phyloP scores from a whole-genome alignment of 371 early-diverging fungal genomes.

The Mortierella sp. region DNA sequence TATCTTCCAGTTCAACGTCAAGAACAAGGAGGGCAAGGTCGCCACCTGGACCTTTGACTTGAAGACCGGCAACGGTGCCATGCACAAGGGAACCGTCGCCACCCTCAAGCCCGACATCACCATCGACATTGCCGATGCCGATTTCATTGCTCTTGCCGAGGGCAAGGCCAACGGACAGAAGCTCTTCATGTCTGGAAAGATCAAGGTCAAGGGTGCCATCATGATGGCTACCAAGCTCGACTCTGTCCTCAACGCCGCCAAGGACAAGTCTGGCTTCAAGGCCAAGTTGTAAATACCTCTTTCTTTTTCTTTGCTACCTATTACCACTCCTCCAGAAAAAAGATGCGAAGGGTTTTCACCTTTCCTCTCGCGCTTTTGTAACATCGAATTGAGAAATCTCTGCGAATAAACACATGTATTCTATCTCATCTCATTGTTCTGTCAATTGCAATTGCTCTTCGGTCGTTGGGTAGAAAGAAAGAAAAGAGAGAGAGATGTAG shows the following conservation, averaged over 20 bases:
- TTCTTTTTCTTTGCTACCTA: not conserved
- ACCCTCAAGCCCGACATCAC: conserved; percentile 72
- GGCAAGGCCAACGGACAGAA: conserved; percentile 89
- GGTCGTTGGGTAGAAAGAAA: not conserved
- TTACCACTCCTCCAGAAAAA: not conserved
- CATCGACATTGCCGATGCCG: conserved; percentile 73
- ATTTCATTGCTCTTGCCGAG: conserved; percentile 83
- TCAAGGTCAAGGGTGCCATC: conserved; percentile 88
- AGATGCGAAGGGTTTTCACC: not conserved
- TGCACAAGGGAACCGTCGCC: conserved; percentile 67
- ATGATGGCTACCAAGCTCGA: conserved; percentile 82
- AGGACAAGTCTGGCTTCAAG: conserved; percentile 56
- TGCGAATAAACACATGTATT: conserved; percentile 13
- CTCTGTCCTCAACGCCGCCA: conserved; percentile 52
- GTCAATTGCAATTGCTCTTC: not conserved
- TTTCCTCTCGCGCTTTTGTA: conserved; percentile 15
- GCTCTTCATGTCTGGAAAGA: conserved; percentile 85
- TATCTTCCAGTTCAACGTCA: conserved; percentile 89
- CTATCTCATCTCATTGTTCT: not conserved
- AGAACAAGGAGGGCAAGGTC: conserved; percentile 70
- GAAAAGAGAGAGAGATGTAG: not conserved
- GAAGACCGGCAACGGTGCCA: conserved; percentile 71
- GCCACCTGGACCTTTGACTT: conserved; percentile 80
- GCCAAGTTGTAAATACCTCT: conserved; percentile 64
- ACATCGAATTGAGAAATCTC: conserved; percentile 4